Base-by-base conservation (phyloP, 2,329 filamentous ascomycete genomes). In the Aspergillus tubingensis region DNA sequence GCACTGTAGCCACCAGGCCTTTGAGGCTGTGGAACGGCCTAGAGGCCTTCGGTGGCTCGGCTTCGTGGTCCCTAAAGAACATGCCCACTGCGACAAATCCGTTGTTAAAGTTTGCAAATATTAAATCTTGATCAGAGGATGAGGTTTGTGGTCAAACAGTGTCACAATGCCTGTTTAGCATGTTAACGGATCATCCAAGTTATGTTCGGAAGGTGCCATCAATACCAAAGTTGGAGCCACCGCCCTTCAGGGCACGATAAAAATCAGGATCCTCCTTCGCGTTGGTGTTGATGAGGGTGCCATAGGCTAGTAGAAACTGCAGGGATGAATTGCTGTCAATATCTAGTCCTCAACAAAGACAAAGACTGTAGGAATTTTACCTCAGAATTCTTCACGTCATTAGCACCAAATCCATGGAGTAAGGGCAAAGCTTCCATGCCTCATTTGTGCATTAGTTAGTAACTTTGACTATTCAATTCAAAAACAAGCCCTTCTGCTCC, bases 231-330 rank as follows among this genome's bases (percentile, higher is more conserved):
- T 64, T 67, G 17, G 69, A 62, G 21, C 67, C 71, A 11, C 68
- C 70, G 8, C 71, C 70, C 50, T 73, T 72, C 15, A 74, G 54
- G 3, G 70, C 70, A 65, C 69, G 71, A 62, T 70, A 72, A 3
- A 3, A 63, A 49, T 73, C 71, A 1, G 62, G 23, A 48, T 73
- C 64, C 30, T 63, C 49, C 4, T 50, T 32, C 3, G 36, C 44
- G 52, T 59, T 65, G 44, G 58, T 62, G 19, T 58, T 61, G 39
- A 62, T 47, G 15, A 66, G 44, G 11, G 50, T 38, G 19, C 60
- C 62, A 41, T 65, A 57, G 8, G 62, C 63, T 2, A 67, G 49
- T 6, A 67, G 62, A 11, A 67, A 56, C 63, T 65, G 41, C 5
- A n/a, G 41, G 5, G 10, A 19, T 41, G 3, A 27, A 2, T 23